These are phyloP conservation scores for Calonectria naviculata DNA, from an alignment of 2,329 filamentous ascomycete species.

Conservation along the genomic window DNA sequence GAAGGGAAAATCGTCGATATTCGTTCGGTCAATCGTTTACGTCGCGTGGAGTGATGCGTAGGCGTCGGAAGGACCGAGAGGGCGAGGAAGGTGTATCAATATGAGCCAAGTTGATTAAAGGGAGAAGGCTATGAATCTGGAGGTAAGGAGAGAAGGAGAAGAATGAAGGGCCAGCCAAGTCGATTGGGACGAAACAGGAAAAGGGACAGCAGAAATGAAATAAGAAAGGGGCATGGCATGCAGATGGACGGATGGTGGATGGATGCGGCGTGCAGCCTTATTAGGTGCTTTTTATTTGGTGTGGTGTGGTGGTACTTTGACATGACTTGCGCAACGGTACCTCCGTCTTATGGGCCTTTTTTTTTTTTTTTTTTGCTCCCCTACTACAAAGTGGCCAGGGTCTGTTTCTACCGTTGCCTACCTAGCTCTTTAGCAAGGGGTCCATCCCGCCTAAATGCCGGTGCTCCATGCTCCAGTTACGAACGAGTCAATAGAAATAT, in stretches of 20 bases:
- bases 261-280: conserved; percentile 12
- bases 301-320: conserved; percentile 5
- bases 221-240: conserved; percentile 13
- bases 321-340: not conserved
- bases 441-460: not conserved
- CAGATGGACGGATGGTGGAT: not conserved
- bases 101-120: not conserved
- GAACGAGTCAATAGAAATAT: not conserved
- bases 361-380: too few relatives aligned
- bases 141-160: not conserved
- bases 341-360: not conserved
- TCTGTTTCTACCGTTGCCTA: not conserved
- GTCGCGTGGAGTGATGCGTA: not conserved
- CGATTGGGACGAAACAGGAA: not conserved
- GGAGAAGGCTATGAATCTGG: not conserved
- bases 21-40: not conserved
- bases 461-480: not conserved
- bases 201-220: not conserved
- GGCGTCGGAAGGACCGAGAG: not conserved
- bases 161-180: not conserved
- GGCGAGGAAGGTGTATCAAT: not conserved
- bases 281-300: conserved; percentile 4
- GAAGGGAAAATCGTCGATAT: not conserved
- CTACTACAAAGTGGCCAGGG: too few relatives aligned
- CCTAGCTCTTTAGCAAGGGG: not conserved